phyloP scores from a whole-genome alignment of 805 yeast genomes.

The Priceomyces castillae region DNA sequence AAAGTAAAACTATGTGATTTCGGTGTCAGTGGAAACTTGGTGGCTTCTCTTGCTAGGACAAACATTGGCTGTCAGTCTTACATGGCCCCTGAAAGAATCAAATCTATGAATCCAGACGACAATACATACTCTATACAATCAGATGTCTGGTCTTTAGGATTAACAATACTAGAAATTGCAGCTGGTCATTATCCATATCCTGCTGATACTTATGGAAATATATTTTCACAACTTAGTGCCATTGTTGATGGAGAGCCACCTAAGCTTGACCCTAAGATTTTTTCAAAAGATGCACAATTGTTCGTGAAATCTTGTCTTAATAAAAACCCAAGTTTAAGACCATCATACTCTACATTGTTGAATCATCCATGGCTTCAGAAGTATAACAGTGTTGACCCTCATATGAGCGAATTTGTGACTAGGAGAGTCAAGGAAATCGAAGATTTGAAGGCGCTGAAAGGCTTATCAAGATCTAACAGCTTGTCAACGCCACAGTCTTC shows the following conservation, averaged over 20 bases:
- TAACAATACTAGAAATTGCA: slow-evolving; percentile 86
- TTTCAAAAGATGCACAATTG: slow-evolving; percentile 72
- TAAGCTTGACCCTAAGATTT: slow-evolving; percentile 58
- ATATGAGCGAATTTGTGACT: slow-evolving; percentile 29
- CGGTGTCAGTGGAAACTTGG: slow-evolving; percentile 93
- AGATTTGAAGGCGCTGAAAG: slow-evolving; percentile 13
- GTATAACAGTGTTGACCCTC: slow-evolving; percentile 38
- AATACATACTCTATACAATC: slow-evolving; percentile 87
- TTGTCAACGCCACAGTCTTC: slow-evolving; percentile 6
- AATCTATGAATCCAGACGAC: slow-evolving; percentile 68
- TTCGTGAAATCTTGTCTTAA: slow-evolving; percentile 77
- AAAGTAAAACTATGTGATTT: slow-evolving; percentile 90
- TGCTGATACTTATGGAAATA: slow-evolving; percentile 85
- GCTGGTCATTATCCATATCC: slow-evolving; percentile 95
- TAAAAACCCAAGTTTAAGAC: slow-evolving; percentile 78
- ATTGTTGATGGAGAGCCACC: slow-evolving; percentile 98
- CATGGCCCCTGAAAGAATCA: slow-evolving; percentile 98
- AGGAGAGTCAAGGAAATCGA: slow-evolving; percentile 17
- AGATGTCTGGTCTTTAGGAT: slow-evolving; percentile 93
- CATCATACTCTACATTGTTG: slow-evolving; percentile 71
- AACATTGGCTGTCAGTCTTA: slow-evolving; percentile 97
- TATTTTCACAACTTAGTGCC: slow-evolving; percentile 90
- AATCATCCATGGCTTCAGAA: slow-evolving; percentile 80
- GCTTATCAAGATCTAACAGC: slow-evolving; percentile 18
- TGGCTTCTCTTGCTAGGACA: slow-evolving; percentile 91